A percentile compares a stretch with the other conserved stretches of the same genome.
These are phyloP conservation scores for Amylocystis lapponica DNA, from an alignment of 768 basidiomycete species.

Conservation along the genomic window DNA sequence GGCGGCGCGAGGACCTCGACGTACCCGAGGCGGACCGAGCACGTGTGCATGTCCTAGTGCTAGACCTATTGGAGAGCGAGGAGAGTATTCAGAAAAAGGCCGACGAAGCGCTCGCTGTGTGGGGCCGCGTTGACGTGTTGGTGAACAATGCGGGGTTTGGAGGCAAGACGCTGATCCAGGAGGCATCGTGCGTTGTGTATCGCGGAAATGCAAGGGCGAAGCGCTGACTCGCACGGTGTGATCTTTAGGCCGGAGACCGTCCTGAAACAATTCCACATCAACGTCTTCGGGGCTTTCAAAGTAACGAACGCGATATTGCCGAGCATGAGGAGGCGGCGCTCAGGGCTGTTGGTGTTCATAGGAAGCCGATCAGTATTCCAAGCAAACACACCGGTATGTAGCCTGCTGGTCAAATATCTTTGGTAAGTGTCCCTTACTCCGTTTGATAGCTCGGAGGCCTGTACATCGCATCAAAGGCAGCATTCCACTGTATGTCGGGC, in stretches of 20 bases:
- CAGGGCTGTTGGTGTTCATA: slow-evolving; percentile 31
- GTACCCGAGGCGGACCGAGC: slow-evolving; percentile 11
- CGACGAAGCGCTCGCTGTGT: slow-evolving; percentile 25
- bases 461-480: slow-evolving; percentile 39
- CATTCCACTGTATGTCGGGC: slow-evolving; percentile 38
- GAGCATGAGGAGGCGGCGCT: slow-evolving; percentile 29
- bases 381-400: slow-evolving; percentile 28
- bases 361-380: slow-evolving; percentile 32
- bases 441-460: slow-evolving; percentile 20
- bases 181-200: slow-evolving; percentile 38
- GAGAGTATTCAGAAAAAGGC: slow-evolving; percentile 26
- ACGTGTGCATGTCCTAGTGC: slow-evolving; percentile 25
- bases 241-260: slow-evolving; percentile 21
- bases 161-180: slow-evolving; percentile 34
- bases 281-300: slow-evolving; percentile 39
- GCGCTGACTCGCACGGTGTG: not conserved
- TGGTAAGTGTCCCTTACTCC: slow-evolving; percentile 1
- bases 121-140: slow-evolving; percentile 30
- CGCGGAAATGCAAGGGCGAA: slow-evolving; percentile 37
- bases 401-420: not conserved
- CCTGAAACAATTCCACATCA: slow-evolving; percentile 35
- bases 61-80: slow-evolving; percentile 31
- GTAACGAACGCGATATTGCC: slow-evolving; percentile 38
- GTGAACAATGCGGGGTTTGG: slow-evolving; percentile 44
- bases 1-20: slow-evolving; percentile 29